Evolutionary conservation across 129 eudicot genomes (phyloP).

Genomic region (Flaveria bidentis): DNA sequence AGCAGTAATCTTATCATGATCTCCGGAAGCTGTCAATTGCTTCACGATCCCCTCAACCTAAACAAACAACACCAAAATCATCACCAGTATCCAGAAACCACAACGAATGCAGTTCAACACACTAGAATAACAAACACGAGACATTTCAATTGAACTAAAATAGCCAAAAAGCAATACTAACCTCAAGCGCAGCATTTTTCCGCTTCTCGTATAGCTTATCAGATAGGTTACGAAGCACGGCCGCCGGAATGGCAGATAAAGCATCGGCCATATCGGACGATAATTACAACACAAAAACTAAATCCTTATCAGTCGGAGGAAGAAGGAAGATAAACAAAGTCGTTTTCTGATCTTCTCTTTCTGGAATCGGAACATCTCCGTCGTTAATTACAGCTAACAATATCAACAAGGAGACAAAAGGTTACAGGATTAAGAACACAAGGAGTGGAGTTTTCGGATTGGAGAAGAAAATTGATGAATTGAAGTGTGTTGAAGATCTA

Average conservation of each 20-base stretch:
- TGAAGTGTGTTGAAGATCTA: conserved; percentile 34
- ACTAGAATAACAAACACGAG: conserved; percentile 5
- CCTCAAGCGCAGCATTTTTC: conserved; percentile 92
- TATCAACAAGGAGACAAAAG: not conserved
- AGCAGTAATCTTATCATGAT: conserved; percentile 78
- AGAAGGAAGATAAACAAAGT: not conserved
- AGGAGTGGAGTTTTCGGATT: not conserved
- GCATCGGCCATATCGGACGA: conserved; percentile 71
- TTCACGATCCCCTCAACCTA: conserved; percentile 95
- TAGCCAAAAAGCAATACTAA: conserved; percentile 10
- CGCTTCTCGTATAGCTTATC: conserved; percentile 92
- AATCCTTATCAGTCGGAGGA: conserved; percentile 18
- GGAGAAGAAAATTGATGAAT: conserved; percentile 20
- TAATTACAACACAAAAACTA: not conserved
- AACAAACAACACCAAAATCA: not conserved
- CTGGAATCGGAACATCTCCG: conserved; percentile 45
- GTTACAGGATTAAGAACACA: conserved; percentile 8
- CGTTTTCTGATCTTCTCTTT: conserved; percentile 54
- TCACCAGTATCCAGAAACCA: conserved; percentile 24
- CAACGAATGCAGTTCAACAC: too few relatives aligned
- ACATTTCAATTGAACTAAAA: conserved; percentile 9
- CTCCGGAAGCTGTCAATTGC: conserved; percentile 67
- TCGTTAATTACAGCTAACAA: conserved; percentile 13
- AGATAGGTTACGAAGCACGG: conserved; percentile 76
- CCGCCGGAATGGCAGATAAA: conserved; percentile 66